Evolutionary conservation across 1,284 basidiomycete species (phyloP), one percentile per base, ranked within the genome.

Genomic region (Tilletia indica): DNA sequence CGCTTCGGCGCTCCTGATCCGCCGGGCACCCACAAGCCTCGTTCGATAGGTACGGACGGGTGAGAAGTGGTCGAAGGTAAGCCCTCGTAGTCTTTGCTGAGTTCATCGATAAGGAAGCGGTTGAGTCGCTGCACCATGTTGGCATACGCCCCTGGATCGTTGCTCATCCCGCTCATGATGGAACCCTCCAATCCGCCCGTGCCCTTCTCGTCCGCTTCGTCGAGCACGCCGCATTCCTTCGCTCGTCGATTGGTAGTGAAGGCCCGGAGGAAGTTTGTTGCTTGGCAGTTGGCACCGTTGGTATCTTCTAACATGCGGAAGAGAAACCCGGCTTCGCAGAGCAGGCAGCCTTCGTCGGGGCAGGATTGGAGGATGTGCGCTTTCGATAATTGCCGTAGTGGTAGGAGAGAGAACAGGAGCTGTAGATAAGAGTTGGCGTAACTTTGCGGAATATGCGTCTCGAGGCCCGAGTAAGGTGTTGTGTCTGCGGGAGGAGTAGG

Each of bases 241-340:
- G 91, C 90, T 85, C 95, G 92, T 25, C 86, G 86, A 39, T 86
- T 88, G 25, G 75, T 77, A 91, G 92, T 91, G 66, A 98, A 92
- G 0, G 94, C 92, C 83, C 94, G 91, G 82, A 95, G 95, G 79
- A 98, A 97, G 85, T 99, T 99, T 83, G 91, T 94, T 4, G 94
- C 91, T 84, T 98, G 97, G 81, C 96, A 98, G 80, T 99, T 98
- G 21, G 89, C 93, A 0, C 96, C 97, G 68, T 88, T 88, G 0
- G 96, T 97, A 81, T 98, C 94, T 83, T 96, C 93, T 36, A 99
- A 88, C 95, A 97, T 99, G 47, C 93, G 89, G 76, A 92, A 92
- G 47, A 97, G 89, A 84, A 99, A 99, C 2, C 97, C 97, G 11
- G 97, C 88, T 85, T 99, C 97, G 83, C 97, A 99, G 1, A 98